phyloP scores from a whole-genome alignment of 768 basidiomycete species.

The Boletales sp. region DNA sequence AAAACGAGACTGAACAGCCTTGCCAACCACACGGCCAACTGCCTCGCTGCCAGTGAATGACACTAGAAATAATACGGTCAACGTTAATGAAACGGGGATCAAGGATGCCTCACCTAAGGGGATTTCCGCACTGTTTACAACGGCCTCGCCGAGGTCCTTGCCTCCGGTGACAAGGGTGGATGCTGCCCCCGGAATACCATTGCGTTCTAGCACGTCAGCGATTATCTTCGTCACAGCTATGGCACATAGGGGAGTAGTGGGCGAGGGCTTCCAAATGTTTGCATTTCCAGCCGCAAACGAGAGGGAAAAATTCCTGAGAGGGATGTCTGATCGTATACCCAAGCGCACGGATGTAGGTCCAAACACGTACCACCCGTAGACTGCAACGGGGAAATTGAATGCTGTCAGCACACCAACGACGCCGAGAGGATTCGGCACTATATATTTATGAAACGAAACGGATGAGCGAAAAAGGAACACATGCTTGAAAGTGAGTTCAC shows the following conservation, averaged over 20 bases:
- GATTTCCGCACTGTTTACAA: slow-evolving; percentile 71
- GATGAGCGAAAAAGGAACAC: neutral
- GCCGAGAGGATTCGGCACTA: slow-evolving; percentile 89
- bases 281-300: slow-evolving; percentile 90
- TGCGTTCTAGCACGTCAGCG: slow-evolving; percentile 72
- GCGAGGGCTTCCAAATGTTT: slow-evolving; percentile 94
- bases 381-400: slow-evolving; percentile 95
- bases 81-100: neutral
- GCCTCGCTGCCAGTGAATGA: slow-evolving; percentile 94
- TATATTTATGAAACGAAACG: slow-evolving; percentile 9
- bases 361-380: slow-evolving; percentile 74
- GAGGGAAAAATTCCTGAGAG: slow-evolving; percentile 79
- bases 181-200: slow-evolving; percentile 80
- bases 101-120: slow-evolving; percentile 59
- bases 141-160: slow-evolving; percentile 71
- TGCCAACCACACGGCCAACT: slow-evolving; percentile 85
- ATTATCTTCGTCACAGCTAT: slow-evolving; percentile 89
- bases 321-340: slow-evolving; percentile 3
- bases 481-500: slow-evolving; percentile 33
- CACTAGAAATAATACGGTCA: slow-evolving; percentile 42
- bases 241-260: slow-evolving; percentile 83
- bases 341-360: slow-evolving; percentile 1
- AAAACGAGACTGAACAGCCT: slow-evolving; percentile 80
- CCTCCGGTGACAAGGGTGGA: slow-evolving; percentile 83
- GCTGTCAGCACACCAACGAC: slow-evolving; percentile 77